Percentiles rank a stretch among this genome's conserved stretches.
Evolutionary conservation across 306 rosid genomes (phyloP).

Genomic region (Comarum palustre): DNA sequence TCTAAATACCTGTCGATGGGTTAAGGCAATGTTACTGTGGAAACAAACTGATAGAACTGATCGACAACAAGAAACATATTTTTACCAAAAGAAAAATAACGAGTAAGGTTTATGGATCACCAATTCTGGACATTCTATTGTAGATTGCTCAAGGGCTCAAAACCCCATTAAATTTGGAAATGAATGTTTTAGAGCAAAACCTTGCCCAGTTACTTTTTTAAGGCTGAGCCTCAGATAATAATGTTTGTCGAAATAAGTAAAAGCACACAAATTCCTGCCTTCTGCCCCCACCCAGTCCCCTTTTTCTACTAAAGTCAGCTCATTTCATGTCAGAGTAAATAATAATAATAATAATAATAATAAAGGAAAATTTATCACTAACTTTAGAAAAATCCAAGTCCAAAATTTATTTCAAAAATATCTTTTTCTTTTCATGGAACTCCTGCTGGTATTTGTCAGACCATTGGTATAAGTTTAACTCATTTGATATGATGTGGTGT

Average conservation of each 20-base stretch:
- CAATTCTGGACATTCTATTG: background rate
- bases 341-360: too few species aligned
- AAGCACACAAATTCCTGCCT: background rate
- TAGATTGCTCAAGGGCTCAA: background rate
- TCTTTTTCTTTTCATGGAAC: background rate
- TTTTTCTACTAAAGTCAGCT: background rate
- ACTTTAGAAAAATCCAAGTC: background rate
- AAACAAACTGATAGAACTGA: background rate
- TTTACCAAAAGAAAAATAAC: background rate
- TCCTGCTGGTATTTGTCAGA: background rate
- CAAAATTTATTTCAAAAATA: too few species aligned
- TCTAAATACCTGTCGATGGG: constrained; percentile 62
- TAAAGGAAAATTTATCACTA: background rate
- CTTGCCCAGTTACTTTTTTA: background rate
- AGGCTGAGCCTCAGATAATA: background rate
- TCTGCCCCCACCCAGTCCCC: background rate
- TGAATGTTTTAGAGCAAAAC: background rate
- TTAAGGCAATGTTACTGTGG: background rate
- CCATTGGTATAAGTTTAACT: background rate
- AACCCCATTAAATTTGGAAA: background rate
- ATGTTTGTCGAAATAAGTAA: background rate
- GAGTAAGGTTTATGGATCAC: background rate
- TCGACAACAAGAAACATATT: background rate
- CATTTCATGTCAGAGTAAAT: background rate
- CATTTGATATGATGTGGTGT: background rate